Conservation (phyloP, 2,329 filamentous ascomycete species). For the Aphanocladium album region DNA sequence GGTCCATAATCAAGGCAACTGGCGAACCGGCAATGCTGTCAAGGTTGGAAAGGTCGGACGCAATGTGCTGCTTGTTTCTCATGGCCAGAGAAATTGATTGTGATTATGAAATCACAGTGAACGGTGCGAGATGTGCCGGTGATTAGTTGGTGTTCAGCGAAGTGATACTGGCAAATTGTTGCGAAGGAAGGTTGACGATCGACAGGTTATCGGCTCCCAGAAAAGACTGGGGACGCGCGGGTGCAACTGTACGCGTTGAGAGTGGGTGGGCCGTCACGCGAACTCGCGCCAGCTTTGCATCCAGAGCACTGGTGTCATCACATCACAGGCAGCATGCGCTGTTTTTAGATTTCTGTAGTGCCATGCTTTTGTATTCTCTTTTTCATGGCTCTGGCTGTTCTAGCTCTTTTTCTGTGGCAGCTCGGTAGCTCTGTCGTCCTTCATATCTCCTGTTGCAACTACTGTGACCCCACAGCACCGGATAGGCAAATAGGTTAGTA, state of each 20-base stretch:
- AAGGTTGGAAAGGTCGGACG: not conserved
- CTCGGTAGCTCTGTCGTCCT: too few relatives aligned
- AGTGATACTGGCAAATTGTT: not conserved
- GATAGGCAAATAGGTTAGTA: too few relatives aligned
- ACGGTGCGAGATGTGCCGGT: not conserved
- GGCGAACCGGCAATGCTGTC: constrained; percentile 1
- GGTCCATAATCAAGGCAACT: constrained; percentile 26
- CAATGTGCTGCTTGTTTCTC: not conserved
- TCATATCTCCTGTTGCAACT: too few relatives aligned
- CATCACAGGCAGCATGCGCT: too few relatives aligned
- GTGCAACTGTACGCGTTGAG: constrained; percentile 3
- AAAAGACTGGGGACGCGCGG: not conserved
- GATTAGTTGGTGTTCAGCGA: not conserved
- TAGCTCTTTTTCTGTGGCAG: too few relatives aligned
- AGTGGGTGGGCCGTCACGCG: not conserved
- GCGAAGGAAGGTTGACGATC: not conserved
- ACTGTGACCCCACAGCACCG: too few relatives aligned
- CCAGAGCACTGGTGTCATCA: not conserved
- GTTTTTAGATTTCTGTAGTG: too few relatives aligned
- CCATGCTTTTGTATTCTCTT: too few relatives aligned
- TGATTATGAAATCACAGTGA: not conserved
- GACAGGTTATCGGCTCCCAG: not conserved
- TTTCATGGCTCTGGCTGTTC: too few relatives aligned
- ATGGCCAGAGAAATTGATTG: not conserved
- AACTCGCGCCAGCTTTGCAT: not conserved